Evolutionary conservation across 192 early-diverging fungal genomes (phyloP).

Genomic region (Irineochytrium annulatum): DNA sequence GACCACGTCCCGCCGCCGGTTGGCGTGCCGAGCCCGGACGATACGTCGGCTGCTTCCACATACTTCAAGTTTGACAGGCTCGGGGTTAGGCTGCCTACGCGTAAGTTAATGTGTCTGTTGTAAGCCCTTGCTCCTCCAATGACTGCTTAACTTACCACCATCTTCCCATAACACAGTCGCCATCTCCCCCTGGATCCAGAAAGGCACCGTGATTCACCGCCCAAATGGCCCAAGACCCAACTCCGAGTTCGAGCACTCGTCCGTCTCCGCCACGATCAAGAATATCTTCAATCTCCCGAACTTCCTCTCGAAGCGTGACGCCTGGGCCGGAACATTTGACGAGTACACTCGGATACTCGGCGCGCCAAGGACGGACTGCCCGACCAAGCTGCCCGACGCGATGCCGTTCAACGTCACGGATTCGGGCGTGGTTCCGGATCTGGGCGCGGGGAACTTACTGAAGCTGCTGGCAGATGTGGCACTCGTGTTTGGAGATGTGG

Average conservation of each 20-base stretch:
- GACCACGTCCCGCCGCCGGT: constrained; percentile 42
- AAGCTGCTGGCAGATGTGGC: too few species aligned
- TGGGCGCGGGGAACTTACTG: too few species aligned
- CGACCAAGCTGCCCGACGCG: not conserved
- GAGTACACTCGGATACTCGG: too few species aligned
- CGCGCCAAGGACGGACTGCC: not conserved
- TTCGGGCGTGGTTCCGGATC: too few species aligned
- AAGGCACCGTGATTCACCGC: constrained; percentile 21
- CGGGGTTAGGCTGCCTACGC: constrained; percentile 49
- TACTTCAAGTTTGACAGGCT: constrained; percentile 46
- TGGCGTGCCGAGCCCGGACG: constrained; percentile 46
- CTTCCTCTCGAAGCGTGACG: constrained; percentile 15
- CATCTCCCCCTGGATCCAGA: constrained; percentile 39
- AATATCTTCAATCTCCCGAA: constrained; percentile 14
- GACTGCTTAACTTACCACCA: too few species aligned
- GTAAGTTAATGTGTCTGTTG: too few species aligned
- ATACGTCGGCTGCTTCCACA: not conserved
- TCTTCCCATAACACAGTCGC: too few species aligned
- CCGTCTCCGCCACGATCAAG: constrained; percentile 43
- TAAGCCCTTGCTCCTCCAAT: too few species aligned
- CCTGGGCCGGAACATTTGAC: constrained; percentile 32
- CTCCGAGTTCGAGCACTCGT: constrained; percentile 45
- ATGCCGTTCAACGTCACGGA: not conserved
- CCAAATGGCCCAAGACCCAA: not conserved
- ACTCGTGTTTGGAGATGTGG: too few species aligned